Percentiles rank a stretch among this genome's conserved stretches.
These are phyloP conservation scores for Vigna hirtella DNA, from an alignment of 306 rosid species.

Conservation along the genomic window DNA sequence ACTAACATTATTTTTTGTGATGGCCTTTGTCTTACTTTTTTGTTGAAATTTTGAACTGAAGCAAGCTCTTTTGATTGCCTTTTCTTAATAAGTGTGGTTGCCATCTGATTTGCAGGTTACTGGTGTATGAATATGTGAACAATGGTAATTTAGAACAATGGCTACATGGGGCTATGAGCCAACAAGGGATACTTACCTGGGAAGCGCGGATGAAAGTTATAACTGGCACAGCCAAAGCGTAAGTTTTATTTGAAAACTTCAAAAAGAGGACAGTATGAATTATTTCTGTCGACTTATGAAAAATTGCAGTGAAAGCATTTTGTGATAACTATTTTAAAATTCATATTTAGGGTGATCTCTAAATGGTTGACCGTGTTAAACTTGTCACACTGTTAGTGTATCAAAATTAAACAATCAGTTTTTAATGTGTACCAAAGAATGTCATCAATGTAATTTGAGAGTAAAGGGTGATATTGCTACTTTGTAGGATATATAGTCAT, in stretches of 20 bases:
- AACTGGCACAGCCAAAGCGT: conserved; percentile 96
- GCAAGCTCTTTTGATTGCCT: not conserved
- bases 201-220: conserved; percentile 94
- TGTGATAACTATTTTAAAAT: not conserved
- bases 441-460: conserved; percentile 15
- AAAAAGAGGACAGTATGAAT: not conserved
- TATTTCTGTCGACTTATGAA: not conserved
- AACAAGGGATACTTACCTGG: conserved; percentile 82
- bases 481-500: conserved; percentile 12
- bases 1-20: not conserved
- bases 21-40: not conserved
- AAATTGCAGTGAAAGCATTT: not conserved
- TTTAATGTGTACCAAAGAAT: not conserved
- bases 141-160: conserved; percentile 97
- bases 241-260: conserved; percentile 53
- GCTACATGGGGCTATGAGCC: conserved; percentile 89
- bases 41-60: not conserved
- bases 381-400: not conserved
- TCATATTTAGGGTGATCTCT: not conserved
- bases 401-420: not conserved
- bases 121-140: conserved; percentile 95
- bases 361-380: not conserved
- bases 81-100: conserved; percentile 7
- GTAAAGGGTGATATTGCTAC: conserved; percentile 4
- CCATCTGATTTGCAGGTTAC: conserved; percentile 63